phyloP scores from a whole-genome alignment of 305 asterid genomes.

The Fraxinus paxiana region DNA sequence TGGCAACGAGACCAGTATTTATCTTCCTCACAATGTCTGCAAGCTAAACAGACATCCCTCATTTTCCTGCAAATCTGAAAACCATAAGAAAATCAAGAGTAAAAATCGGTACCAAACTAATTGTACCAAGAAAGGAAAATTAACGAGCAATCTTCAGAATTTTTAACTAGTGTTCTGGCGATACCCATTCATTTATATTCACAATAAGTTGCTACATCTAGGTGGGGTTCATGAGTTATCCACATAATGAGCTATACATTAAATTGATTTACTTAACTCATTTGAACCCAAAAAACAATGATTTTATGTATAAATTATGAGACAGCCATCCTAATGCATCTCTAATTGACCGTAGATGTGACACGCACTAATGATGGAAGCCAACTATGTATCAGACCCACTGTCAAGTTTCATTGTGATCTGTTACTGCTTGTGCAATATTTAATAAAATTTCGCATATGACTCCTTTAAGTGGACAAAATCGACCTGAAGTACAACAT shows the following conservation, averaged over 20 bases:
- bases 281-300: background rate
- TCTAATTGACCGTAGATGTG: background rate
- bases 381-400: background rate
- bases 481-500: background rate
- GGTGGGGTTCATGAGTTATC: background rate
- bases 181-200: background rate
- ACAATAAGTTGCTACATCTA: background rate
- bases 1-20: slow-evolving; percentile 35
- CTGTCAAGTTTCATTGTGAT: background rate
- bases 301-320: background rate
- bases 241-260: background rate
- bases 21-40: slow-evolving; percentile 31
- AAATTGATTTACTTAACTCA: background rate
- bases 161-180: background rate
- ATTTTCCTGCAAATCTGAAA: slow-evolving; percentile 17
- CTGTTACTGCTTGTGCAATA: background rate
- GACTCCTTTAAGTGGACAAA: background rate
- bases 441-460: background rate
- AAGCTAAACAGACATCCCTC: slow-evolving; percentile 27
- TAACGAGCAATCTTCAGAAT: background rate
- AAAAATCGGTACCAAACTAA: background rate
- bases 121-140: background rate
- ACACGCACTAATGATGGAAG: background rate
- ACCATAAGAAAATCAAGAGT: background rate
- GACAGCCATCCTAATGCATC: background rate